Conservation (phyloP, 345 rosid genomes). For the Geranium rotundifolium region DNA sequence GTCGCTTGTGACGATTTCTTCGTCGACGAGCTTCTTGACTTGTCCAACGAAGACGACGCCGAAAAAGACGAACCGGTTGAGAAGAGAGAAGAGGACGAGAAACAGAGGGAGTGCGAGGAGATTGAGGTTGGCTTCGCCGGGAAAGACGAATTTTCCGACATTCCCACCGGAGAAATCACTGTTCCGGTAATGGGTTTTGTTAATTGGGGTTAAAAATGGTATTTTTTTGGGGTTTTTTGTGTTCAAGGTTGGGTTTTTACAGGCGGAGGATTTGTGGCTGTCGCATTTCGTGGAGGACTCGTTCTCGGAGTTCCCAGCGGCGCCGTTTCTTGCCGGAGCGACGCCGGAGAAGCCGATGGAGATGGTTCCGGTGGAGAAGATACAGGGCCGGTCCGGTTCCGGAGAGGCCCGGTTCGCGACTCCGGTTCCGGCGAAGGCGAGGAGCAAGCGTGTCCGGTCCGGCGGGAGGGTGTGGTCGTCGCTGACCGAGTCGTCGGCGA, state of each 20-base stretch:
- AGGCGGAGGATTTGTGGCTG: constrained; percentile 80
- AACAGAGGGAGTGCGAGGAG: too few relatives aligned
- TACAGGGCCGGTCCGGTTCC: constrained; percentile 8
- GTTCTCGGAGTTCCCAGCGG: constrained; percentile 40
- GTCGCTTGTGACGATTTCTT: constrained; percentile 45
- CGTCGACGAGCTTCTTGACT: constrained; percentile 75
- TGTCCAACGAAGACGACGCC: constrained; percentile 46
- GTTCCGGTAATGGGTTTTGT: constrained; percentile 48
- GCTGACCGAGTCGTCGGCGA: constrained; percentile 28
- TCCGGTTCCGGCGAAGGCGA: constrained; percentile 61
- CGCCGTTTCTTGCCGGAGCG: constrained; percentile 27
- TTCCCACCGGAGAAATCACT: constrained; percentile 40
- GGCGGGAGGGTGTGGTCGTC: constrained; percentile 52
- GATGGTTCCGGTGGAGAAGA: constrained; percentile 7
- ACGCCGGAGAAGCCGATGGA: constrained; percentile 18
- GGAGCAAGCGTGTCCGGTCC: constrained; percentile 66
- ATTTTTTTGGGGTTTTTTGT: constrained; percentile 1
- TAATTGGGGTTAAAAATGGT: background rate
- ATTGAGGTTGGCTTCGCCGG: too few relatives aligned
- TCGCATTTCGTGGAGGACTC: constrained; percentile 83
- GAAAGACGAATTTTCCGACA: constrained; percentile 26
- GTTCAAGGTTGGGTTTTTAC: constrained; percentile 12
- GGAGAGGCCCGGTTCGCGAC: constrained; percentile 22
- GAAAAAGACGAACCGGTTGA: background rate
- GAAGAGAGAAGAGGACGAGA: background rate